These are phyloP conservation scores for Asterophora lycoperdoides DNA, from an alignment of 768 basidiomycete species.

Conservation along the genomic window DNA sequence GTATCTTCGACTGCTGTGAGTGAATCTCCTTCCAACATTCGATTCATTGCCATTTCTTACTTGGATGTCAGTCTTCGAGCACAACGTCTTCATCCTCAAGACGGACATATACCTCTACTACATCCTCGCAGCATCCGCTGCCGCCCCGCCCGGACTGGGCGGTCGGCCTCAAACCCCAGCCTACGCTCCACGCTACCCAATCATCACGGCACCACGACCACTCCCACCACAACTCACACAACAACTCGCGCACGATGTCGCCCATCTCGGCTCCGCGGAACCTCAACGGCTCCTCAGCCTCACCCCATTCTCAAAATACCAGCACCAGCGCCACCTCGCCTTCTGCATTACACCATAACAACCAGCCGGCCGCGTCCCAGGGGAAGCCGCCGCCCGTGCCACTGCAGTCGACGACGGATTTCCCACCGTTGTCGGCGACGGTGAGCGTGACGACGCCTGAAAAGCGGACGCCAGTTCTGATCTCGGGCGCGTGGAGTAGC, in stretches of 20 bases:
- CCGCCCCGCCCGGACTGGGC: conserved; percentile 89
- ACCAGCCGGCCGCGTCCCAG: conserved; percentile 25
- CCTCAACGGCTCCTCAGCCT: conserved; percentile 29
- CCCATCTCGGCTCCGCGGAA: conserved; percentile 37
- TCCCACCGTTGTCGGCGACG: conserved; percentile 57
- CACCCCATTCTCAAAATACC: too few relatives aligned
- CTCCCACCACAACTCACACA: conserved; percentile 41
- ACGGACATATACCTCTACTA: conserved; percentile 67
- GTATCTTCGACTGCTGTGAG: conserved; percentile 74
- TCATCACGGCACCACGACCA: conserved; percentile 53
- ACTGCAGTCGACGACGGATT: conserved; percentile 52
- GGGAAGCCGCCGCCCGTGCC: conserved; percentile 32
- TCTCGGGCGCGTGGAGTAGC: conserved; percentile 71
- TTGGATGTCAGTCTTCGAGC: conserved; percentile 53
- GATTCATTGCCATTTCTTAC: conserved; percentile 7
- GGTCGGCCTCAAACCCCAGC: conserved; percentile 75
- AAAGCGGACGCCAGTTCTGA: conserved; percentile 49
- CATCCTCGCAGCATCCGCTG: conserved; percentile 72
- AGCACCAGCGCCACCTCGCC: too few relatives aligned
- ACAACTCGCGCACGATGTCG: conserved; percentile 37
- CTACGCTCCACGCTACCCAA: conserved; percentile 52
- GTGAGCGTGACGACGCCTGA: conserved; percentile 35
- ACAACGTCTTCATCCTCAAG: conserved; percentile 78
- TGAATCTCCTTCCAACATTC: not conserved
- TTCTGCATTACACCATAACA: conserved; percentile 18